Evolutionary conservation across 2,329 filamentous ascomycete species (phyloP).

Genomic region (Corniculantispora saksenae): DNA sequence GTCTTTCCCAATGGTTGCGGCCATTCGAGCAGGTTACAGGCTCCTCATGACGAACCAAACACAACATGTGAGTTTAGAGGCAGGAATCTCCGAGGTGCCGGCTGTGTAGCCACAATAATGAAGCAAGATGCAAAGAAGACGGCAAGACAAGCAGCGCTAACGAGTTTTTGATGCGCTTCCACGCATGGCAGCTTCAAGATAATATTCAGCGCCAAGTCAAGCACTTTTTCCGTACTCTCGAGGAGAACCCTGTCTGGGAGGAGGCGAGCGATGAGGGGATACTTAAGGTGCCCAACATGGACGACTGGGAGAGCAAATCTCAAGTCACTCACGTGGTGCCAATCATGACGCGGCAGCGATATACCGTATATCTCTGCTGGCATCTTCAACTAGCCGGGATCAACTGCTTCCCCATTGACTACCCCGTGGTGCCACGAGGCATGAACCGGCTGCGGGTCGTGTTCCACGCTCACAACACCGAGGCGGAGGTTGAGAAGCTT

Average conservation of each 20-base stretch:
- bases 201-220: slow-evolving; percentile 29
- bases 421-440: slow-evolving; percentile 42
- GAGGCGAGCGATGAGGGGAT: slow-evolving; percentile 29
- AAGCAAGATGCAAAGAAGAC: background rate
- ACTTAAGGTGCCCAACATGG: slow-evolving; percentile 30
- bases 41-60: slow-evolving; percentile 22
- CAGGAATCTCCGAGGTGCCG: background rate
- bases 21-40: slow-evolving; percentile 24
- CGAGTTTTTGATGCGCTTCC: background rate
- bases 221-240: slow-evolving; percentile 30
- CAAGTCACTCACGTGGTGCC: slow-evolving; percentile 33
- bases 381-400: slow-evolving; percentile 27
- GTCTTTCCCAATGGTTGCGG: slow-evolving; percentile 25
- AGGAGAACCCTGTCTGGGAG: slow-evolving; percentile 26
- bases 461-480: slow-evolving; percentile 43
- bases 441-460: slow-evolving; percentile 40
- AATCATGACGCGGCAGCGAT: slow-evolving; percentile 28
- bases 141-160: background rate
- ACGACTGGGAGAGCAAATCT: slow-evolving; percentile 28
- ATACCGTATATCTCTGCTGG: slow-evolving; percentile 28
- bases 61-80: slow-evolving; percentile 14
- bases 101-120: background rate
- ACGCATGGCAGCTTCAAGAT: slow-evolving; percentile 20
- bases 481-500: slow-evolving; percentile 32
- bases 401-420: slow-evolving; percentile 33